Conservation (phyloP, 2,329 filamentous ascomycete genomes). For the Clarireedia hainanense region DNA sequence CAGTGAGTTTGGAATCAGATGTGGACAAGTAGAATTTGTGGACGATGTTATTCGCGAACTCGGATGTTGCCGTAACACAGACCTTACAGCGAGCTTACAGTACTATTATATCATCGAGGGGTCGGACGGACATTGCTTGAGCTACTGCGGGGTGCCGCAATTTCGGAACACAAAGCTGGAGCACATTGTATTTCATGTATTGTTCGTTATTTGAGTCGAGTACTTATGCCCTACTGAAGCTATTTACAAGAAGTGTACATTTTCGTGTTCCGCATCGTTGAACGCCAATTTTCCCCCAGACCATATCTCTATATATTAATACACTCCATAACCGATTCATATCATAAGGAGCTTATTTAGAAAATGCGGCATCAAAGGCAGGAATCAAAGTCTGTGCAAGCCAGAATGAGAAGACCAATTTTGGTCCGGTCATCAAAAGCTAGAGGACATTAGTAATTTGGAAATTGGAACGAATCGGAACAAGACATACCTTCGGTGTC, state of each 20-base stretch:
- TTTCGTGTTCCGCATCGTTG: slow-evolving; percentile 10
- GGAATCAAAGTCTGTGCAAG: slow-evolving; percentile 96
- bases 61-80: no score
- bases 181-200: background rate
- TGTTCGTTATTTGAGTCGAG: slow-evolving; percentile 16
- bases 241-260: slow-evolving; percentile 15
- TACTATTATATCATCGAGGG: background rate
- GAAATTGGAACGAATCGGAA: background rate
- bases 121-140: background rate
- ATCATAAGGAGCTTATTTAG: slow-evolving; percentile 17
- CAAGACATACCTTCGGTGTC: slow-evolving; percentile 65
- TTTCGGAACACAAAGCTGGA: background rate
- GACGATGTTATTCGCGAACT: no score
- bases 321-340: background rate
- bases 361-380: slow-evolving; percentile 61
- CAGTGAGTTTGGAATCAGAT: background rate
- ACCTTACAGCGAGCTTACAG: no score
- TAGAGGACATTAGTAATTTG: slow-evolving; percentile 26
- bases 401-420: slow-evolving; percentile 99
- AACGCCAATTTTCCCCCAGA: slow-evolving; percentile 7
- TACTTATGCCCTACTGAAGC: slow-evolving; percentile 3
- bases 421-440: slow-evolving; percentile 97
- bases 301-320: slow-evolving; percentile 12
- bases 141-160: background rate
- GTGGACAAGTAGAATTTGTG: background rate